Conservation (phyloP, 495 filamentous ascomycete species). For the Penicillium parvum region DNA sequence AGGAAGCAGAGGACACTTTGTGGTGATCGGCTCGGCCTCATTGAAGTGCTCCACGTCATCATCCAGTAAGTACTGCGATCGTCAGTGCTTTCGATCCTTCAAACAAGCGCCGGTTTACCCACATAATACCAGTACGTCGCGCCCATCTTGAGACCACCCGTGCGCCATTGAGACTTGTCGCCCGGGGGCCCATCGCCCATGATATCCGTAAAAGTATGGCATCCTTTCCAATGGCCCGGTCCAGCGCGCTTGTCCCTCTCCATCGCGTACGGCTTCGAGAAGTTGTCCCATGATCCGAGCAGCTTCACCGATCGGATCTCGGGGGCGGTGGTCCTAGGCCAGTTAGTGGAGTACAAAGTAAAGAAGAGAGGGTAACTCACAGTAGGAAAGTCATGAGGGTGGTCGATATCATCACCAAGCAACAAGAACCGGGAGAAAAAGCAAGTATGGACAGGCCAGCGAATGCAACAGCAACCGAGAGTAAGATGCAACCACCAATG, state of each 20-base stretch:
- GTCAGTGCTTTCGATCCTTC: constrained; percentile 6
- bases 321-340: constrained; percentile 46
- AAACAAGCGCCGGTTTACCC: constrained; percentile 29
- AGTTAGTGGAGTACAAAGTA: neutral
- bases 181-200: constrained; percentile 67
- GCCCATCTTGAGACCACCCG: constrained; percentile 84
- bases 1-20: constrained; percentile 77
- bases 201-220: constrained; percentile 78
- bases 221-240: constrained; percentile 74
- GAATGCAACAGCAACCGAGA: constrained; percentile 8
- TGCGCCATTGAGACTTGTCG: constrained; percentile 53
- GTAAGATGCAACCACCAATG: neutral
- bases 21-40: constrained; percentile 63
- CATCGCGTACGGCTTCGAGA: constrained; percentile 70
- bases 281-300: constrained; percentile 93
- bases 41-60: constrained; percentile 71
- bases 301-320: constrained; percentile 70
- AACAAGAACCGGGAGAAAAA: constrained; percentile 9
- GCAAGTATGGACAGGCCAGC: constrained; percentile 6
- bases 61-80: constrained; percentile 69
- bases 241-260: constrained; percentile 68
- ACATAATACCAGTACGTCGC: constrained; percentile 95
- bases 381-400: constrained; percentile 71
- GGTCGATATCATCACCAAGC: constrained; percentile 58
- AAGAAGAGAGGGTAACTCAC: constrained; percentile 46